Conservation (phyloP, 2,329 filamentous ascomycete genomes). For the Akanthomyces uredinophilus region DNA sequence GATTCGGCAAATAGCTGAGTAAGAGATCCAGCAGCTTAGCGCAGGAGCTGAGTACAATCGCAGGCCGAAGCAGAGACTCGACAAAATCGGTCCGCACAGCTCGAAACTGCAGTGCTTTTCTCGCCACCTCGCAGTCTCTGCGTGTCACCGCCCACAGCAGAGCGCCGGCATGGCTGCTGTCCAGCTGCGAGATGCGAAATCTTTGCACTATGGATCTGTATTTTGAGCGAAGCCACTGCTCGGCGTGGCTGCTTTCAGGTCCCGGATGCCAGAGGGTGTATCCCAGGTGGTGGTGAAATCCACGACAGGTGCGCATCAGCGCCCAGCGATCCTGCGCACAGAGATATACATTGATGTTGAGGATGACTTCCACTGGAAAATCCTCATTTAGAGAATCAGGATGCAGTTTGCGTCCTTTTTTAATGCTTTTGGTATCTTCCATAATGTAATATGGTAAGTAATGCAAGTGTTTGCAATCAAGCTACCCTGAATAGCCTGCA, state of each 20-base stretch:
- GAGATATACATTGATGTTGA: neutral
- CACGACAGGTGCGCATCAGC: neutral
- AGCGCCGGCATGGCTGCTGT: neutral
- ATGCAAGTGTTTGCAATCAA: no score
- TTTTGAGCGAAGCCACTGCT: neutral
- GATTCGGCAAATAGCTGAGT: neutral
- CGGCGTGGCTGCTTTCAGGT: neutral
- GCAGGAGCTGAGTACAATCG: neutral
- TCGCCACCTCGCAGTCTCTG: neutral
- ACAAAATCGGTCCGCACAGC: neutral
- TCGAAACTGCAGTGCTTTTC: neutral
- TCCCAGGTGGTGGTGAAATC: neutral
- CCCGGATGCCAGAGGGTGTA: neutral
- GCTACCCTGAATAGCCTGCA: no score
- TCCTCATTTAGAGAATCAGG: neutral
- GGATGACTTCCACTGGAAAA: neutral
- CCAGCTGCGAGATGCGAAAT: neutral
- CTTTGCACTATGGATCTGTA: neutral
- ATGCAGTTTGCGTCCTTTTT: neutral
- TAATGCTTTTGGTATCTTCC: no score
- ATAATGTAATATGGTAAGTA: no score
- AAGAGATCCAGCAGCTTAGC: neutral
- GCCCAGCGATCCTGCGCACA: neutral
- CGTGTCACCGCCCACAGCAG: neutral
- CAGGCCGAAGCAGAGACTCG: neutral